These are phyloP conservation scores for Termitomyces sp. DNA, from an alignment of 768 basidiomycete genomes.

Conservation along the genomic window DNA sequence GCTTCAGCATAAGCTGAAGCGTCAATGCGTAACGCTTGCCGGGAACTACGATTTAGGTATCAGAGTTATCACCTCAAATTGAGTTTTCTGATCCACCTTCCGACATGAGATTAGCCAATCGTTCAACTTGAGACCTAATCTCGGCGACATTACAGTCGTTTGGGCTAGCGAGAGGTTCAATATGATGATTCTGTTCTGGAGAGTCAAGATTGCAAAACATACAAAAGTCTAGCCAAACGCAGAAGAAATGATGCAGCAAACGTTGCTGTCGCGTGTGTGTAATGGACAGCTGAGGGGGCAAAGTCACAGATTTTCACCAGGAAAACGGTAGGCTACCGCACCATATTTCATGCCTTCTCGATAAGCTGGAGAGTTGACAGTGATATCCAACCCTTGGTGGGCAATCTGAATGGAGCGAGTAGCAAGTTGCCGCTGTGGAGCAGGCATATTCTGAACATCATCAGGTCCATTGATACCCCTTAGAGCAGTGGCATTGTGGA, in stretches of 20 bases:
- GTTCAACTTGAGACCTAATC: conserved; percentile 74
- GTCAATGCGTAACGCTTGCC: conserved; percentile 91
- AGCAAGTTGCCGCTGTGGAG: conserved; percentile 72
- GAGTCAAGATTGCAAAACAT: conserved; percentile 21
- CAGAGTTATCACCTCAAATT: not conserved
- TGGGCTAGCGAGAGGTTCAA: conserved; percentile 46
- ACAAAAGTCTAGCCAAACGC: conserved; percentile 85
- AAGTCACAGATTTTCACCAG: not conserved
- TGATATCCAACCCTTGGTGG: conserved; percentile 75
- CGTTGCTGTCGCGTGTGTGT: conserved; percentile 89
- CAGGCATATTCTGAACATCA: conserved; percentile 81
- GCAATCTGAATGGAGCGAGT: conserved; percentile 82
- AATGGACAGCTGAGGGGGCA: conserved; percentile 63
- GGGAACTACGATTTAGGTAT: conserved; percentile 51
- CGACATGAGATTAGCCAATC: conserved; percentile 68
- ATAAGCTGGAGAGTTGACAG: conserved; percentile 78
- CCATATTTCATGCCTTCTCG: conserved; percentile 91
- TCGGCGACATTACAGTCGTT: conserved; percentile 73
- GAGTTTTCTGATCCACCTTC: conserved; percentile 49
- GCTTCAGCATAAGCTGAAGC: conserved; percentile 83
- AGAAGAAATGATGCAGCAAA: conserved; percentile 90
- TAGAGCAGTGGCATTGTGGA: conserved; percentile 79
- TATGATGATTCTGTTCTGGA: not conserved
- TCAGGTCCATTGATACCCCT: conserved; percentile 80
- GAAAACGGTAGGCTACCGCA: conserved; percentile 24